Conservation (phyloP, 345 rosid species). For the Boechera retrofracta region DNA sequence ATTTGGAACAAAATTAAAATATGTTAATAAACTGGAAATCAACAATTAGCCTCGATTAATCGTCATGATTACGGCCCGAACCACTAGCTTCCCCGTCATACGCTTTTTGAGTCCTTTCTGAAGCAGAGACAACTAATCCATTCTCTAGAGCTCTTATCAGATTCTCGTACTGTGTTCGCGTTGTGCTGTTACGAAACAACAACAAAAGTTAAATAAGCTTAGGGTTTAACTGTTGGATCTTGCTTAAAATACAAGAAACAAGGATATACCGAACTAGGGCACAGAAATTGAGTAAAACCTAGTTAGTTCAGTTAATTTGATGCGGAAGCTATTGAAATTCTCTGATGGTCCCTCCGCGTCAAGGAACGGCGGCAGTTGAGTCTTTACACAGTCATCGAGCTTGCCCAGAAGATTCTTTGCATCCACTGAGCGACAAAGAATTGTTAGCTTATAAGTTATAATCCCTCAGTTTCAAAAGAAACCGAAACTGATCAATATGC, state of each 20-base stretch:
- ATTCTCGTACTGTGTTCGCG: slow-evolving; percentile 65
- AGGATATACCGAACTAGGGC: background rate
- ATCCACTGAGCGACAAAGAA: slow-evolving; percentile 17
- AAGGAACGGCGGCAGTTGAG: background rate
- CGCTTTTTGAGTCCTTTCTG: slow-evolving; percentile 4
- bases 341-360: slow-evolving; percentile 41
- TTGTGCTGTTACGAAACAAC: slow-evolving; percentile 54
- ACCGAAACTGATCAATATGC: background rate
- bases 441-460: background rate
- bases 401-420: background rate
- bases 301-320: slow-evolving; percentile 60
- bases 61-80: slow-evolving; percentile 16
- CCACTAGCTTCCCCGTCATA: slow-evolving; percentile 20
- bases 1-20: background rate
- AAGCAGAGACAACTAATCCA: slow-evolving; percentile 56
- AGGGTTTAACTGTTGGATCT: background rate
- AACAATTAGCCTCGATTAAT: background rate
- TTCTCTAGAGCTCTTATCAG: slow-evolving; percentile 71
- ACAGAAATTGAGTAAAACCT: slow-evolving; percentile 50
- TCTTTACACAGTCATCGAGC: slow-evolving; percentile 10
- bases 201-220: background rate
- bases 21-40: background rate
- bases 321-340: slow-evolving; percentile 61
- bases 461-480: background rate
- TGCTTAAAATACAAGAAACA: slow-evolving; percentile 9